phyloP scores from a whole-genome alignment of 768 basidiomycete genomes.

The Mycena floridula region DNA sequence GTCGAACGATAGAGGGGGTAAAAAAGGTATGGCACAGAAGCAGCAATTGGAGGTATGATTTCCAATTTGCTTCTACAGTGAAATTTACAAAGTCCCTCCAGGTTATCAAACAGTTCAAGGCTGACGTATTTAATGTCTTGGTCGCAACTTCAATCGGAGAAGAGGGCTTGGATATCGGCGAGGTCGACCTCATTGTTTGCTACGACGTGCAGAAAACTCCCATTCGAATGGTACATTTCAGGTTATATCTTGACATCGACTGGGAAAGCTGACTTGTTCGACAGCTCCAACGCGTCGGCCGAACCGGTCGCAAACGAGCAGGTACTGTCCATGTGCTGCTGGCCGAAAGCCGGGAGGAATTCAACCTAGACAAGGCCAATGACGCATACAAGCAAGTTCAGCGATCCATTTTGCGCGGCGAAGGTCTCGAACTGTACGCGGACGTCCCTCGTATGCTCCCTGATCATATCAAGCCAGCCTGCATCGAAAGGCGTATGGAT shows the following conservation, averaged over 20 bases:
- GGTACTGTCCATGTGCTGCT: conserved; percentile 90
- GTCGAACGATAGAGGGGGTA: conserved; percentile 76
- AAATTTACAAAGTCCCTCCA: conserved; percentile 23
- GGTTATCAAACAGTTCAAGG: conserved; percentile 85
- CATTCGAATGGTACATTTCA: conserved; percentile 78
- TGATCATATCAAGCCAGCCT: conserved; percentile 65
- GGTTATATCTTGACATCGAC: neutral
- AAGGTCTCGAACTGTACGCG: conserved; percentile 85
- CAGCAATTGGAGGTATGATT: conserved; percentile 80
- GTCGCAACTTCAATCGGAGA: conserved; percentile 97
- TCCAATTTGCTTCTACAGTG: neutral
- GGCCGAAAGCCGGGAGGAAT: conserved; percentile 85
- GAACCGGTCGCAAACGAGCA: conserved; percentile 89
- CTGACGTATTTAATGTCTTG: conserved; percentile 82
- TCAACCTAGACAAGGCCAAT: conserved; percentile 85
- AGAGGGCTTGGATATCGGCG: conserved; percentile 97
- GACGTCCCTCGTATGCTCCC: conserved; percentile 88
- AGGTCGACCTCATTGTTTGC: conserved; percentile 92
- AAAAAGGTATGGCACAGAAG: conserved; percentile 84
- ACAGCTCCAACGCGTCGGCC: conserved; percentile 91
- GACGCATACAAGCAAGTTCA: conserved; percentile 86
- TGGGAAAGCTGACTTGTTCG: conserved; percentile 1
- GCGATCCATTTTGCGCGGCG: conserved; percentile 77
- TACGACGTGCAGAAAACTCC: conserved; percentile 97
- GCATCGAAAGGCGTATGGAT: conserved; percentile 77